Evolutionary conservation across 1,284 basidiomycete species (phyloP).

Genomic region (Rhodotorula sp.): DNA sequence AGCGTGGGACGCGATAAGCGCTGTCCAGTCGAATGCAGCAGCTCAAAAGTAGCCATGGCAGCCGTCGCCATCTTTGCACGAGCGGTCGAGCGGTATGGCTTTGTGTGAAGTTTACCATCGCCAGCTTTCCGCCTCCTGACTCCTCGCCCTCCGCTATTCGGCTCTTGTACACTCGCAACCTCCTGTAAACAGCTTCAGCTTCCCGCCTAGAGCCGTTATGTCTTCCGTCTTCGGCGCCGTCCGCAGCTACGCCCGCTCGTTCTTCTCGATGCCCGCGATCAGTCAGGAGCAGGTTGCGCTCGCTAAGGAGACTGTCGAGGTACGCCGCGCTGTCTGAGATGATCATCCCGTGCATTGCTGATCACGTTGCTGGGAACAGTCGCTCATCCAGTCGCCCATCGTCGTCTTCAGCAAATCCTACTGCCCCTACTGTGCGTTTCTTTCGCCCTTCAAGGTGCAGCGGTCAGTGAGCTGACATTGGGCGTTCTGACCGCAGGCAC

Average conservation of each 20-base stretch:
- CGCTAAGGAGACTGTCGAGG: constrained; percentile 31
- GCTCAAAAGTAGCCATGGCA: too few species aligned
- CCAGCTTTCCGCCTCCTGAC: too few species aligned
- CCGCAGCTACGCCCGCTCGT: constrained; percentile 15
- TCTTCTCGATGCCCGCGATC: constrained; percentile 11
- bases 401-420: constrained; percentile 30
- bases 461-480: not conserved
- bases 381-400: constrained; percentile 16
- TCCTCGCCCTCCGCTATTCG: not conserved
- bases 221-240: constrained; percentile 5
- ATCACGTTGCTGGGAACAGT: not conserved
- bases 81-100: too few species aligned
- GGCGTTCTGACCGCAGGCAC: not conserved
- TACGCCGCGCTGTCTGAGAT: not conserved
- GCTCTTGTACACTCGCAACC: too few species aligned
- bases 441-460: not conserved
- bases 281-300: constrained; percentile 8
- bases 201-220: not conserved
- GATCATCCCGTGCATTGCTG: not conserved
- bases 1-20: too few species aligned
- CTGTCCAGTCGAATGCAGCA: too few species aligned
- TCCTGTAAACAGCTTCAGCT: too few species aligned
- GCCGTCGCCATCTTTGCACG: too few species aligned
- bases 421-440: constrained; percentile 33
- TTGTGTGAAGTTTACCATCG: too few species aligned